These are phyloP conservation scores for Diutina pseudorugosa DNA, from an alignment of 1,139 yeast species.

Conservation along the genomic window DNA sequence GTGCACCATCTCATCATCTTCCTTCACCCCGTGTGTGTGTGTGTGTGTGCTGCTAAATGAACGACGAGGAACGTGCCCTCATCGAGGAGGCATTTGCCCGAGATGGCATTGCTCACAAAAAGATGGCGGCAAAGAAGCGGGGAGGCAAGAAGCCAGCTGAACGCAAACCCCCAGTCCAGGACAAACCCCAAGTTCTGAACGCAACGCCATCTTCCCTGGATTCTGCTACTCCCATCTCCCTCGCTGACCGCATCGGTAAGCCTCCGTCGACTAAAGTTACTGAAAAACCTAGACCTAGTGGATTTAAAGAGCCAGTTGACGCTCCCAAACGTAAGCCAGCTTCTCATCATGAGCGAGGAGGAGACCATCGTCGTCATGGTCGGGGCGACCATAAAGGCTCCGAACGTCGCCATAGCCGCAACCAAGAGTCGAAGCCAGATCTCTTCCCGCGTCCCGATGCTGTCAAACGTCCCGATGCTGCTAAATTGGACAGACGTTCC, in stretches of 20 bases:
- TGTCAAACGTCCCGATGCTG: background rate
- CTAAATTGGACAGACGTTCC: background rate
- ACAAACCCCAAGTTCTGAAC: background rate
- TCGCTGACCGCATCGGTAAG: background rate
- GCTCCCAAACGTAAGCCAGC: background rate
- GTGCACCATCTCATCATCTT: background rate
- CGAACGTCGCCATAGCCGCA: background rate
- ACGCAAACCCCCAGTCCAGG: background rate
- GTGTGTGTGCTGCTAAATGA: background rate
- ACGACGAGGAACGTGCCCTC: background rate
- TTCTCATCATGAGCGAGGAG: background rate
- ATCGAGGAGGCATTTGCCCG: constrained; percentile 1
- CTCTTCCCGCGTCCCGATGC: background rate
- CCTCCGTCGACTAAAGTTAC: background rate
- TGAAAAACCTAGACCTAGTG: background rate
- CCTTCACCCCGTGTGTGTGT: background rate
- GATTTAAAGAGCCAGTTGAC: background rate
- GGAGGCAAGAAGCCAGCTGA: background rate
- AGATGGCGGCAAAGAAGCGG: background rate
- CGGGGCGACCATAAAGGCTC: background rate
- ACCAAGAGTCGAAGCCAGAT: background rate
- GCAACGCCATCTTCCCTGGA: no score
- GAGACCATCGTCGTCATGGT: background rate
- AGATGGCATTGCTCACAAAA: background rate
- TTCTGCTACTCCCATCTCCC: no score